These are phyloP conservation scores for Graphilbum ipis-grandicollis DNA, from an alignment of 2,329 filamentous ascomycete genomes.

Conservation along the genomic window DNA sequence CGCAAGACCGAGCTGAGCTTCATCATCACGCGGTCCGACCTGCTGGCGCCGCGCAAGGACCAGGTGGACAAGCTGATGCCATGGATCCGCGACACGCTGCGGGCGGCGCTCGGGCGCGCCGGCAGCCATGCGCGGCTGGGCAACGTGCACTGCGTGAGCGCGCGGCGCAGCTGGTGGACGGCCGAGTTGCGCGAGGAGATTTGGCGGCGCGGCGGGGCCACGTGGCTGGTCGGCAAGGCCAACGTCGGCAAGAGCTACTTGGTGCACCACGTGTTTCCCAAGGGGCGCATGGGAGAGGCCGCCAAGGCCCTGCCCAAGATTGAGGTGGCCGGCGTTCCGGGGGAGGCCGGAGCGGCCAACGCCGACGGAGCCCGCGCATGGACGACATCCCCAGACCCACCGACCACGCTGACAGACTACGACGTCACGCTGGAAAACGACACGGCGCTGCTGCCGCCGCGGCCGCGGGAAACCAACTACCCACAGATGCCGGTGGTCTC, in stretches of 20 bases:
- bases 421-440: conserved; percentile 14
- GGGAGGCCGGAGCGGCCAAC: neutral
- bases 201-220: conserved; percentile 63
- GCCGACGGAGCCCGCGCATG: too few species aligned
- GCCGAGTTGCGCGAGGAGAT: conserved; percentile 73
- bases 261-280: conserved; percentile 76
- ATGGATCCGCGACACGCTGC: conserved; percentile 60
- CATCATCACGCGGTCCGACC: conserved; percentile 74
- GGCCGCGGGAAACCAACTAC: conserved; percentile 54
- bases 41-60: conserved; percentile 68
- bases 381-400: neutral
- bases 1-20: conserved; percentile 69
- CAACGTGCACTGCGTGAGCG: conserved; percentile 74
- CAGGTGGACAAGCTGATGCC: conserved; percentile 79
- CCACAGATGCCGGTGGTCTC: conserved; percentile 79
- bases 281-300: conserved; percentile 35
- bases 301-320: neutral
- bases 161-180: conserved; percentile 83
- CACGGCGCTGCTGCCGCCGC: conserved; percentile 54
- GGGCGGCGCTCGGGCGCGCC: conserved; percentile 52
- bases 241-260: conserved; percentile 95
- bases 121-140: conserved; percentile 64
- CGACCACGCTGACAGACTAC: neutral
- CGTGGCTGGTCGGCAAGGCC: conserved; percentile 95
- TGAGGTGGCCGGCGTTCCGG: neutral